Conservation (phyloP, 768 basidiomycete genomes). For the Gautieria morchelliformis region DNA sequence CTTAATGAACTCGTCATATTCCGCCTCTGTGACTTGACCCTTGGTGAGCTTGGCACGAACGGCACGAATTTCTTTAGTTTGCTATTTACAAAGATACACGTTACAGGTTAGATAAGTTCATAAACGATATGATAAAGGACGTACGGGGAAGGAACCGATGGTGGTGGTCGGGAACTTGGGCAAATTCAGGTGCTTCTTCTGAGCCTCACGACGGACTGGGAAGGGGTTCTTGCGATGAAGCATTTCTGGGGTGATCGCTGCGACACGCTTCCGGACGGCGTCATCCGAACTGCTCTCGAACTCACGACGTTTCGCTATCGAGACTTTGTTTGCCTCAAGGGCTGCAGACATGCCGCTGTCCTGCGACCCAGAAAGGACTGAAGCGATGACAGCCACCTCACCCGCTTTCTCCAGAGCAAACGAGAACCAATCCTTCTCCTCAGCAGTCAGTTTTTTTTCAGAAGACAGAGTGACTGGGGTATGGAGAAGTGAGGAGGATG, state of each 20-base stretch:
- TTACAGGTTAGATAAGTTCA: conserved; percentile 10
- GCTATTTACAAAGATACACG: conserved; percentile 33
- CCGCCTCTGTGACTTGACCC: conserved; percentile 70
- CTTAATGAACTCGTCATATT: conserved; percentile 98
- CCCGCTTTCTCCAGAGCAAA: conserved; percentile 94
- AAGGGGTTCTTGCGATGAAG: conserved; percentile 87
- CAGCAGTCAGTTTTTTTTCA: conserved; percentile 79
- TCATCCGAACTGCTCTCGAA: conserved; percentile 94
- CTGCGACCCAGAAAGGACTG: conserved; percentile 77
- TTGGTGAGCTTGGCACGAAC: conserved; percentile 95
- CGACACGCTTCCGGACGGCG: conserved; percentile 89
- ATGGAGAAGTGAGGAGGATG: conserved; percentile 97
- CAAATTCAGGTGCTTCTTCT: conserved; percentile 79
- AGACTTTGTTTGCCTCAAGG: conserved; percentile 80
- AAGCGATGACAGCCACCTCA: conserved; percentile 84
- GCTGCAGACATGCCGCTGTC: conserved; percentile 58
- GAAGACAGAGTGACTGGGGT: conserved; percentile 92
- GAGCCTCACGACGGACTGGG: conserved; percentile 75
- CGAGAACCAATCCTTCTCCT: conserved; percentile 97
- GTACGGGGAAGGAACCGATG: conserved; percentile 93
- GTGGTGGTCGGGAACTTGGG: conserved; percentile 99
- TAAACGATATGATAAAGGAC: conserved; percentile 15
- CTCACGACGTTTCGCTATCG: conserved; percentile 88
- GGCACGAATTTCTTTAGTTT: conserved; percentile 98
- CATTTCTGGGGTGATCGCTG: conserved; percentile 77